phyloP scores from a whole-genome alignment of 306 rosid genomes.

The Delonix regia region DNA sequence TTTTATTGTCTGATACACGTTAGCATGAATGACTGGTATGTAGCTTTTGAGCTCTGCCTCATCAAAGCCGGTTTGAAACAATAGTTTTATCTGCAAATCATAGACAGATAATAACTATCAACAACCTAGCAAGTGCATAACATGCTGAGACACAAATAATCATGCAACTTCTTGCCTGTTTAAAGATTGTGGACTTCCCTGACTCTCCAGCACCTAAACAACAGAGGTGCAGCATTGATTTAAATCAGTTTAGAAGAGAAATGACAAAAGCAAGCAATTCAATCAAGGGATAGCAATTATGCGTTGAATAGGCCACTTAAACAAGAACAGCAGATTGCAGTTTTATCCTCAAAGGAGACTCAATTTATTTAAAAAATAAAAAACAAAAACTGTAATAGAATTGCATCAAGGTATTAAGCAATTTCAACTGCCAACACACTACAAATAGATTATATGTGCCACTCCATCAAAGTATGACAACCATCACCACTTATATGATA shows the following conservation, averaged over 20 bases:
- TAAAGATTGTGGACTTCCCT: constrained; percentile 94
- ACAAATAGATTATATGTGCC: neutral
- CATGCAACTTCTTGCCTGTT: constrained; percentile 68
- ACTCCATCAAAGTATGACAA: neutral
- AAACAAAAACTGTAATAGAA: neutral
- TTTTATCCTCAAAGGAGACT: neutral
- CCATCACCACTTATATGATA: constrained; percentile 15
- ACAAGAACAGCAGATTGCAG: constrained; percentile 11
- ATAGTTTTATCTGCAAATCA: constrained; percentile 80
- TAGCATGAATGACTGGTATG: constrained; percentile 93
- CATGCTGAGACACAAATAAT: constrained; percentile 17
- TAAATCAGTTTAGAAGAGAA: constrained; percentile 16
- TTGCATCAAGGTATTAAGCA: neutral
- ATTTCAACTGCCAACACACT: neutral
- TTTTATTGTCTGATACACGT: constrained; percentile 99
- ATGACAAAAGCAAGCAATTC: constrained; percentile 11
- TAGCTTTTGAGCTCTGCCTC: constrained; percentile 95
- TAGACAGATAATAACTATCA: constrained; percentile 21
- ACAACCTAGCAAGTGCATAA: constrained; percentile 18
- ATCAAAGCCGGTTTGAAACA: constrained; percentile 96
- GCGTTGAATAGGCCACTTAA: neutral
- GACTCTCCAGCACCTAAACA: constrained; percentile 90
- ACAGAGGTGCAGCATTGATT: constrained; percentile 26
- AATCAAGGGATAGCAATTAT: constrained; percentile 19
- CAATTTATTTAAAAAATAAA: neutral